Evolutionary conservation across 805 yeast genomes (phyloP), one percentile per base, ranked within the genome.

Genomic region (Komagataella pseudopastoris): DNA sequence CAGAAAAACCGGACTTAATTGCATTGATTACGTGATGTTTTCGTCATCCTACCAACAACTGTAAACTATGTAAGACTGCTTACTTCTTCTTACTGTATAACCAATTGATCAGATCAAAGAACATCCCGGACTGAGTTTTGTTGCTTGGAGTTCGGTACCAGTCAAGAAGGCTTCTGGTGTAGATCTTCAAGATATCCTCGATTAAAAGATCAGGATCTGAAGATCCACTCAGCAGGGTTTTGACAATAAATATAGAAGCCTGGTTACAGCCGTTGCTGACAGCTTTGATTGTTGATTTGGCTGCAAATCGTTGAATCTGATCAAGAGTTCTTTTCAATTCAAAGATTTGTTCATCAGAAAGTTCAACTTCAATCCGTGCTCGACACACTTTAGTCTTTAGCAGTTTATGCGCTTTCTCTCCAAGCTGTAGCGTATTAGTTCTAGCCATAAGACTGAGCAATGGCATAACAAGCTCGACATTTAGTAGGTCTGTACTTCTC

Each of bases 101-200:
- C 90, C 93, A 90, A 66, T 88, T 88, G 60, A 85, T 75, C 55
- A 88, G 78, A 58, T 89, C 96, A 56, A 80, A 75, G 62, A 85
- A 88, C 59, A 86, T 62, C 10, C 76, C 69, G 6, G 83, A 70
- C 18, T 75, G 74, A 20, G 77, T 64, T 56, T 75, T 78, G 56
- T 77, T 70, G 49, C 68, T 65, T 16, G 69, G 60, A 54, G 71
- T 65, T 18, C 57, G 58, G 47, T 81, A 74, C 96, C 96, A 89
- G 17, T 60, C 58, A 56, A 78, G 76, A 63, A 88, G 58, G 8
- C 84, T 67, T 0, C 61, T 63, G 4, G 76, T 58, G 64, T 89
- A 89, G 10, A 81, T 55, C 36, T 71, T 75, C 44, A 79, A 60
- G 14, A 53, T 48, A n/a, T 2, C 36, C 23, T 3, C 46, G 3